A percentile compares a stretch with the other conserved stretches of the same genome.
phyloP scores from a whole-genome alignment of 2,329 filamentous ascomycete species.

The Pseudogymnoascus sp. region DNA sequence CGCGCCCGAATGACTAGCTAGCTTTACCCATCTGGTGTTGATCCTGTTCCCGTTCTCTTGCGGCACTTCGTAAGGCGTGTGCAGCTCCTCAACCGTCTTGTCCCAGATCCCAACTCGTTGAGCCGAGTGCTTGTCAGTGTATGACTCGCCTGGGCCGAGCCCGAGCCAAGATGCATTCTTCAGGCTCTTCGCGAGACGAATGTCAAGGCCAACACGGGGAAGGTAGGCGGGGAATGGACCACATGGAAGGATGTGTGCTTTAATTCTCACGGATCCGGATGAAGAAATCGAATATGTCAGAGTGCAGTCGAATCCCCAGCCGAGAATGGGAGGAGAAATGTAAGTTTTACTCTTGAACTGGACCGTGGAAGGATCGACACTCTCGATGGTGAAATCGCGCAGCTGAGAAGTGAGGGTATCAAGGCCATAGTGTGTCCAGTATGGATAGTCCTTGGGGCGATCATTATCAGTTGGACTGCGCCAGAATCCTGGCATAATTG shows the following conservation, averaged over 20 bases:
- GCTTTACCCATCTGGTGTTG: conserved; percentile 48
- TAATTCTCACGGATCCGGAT: conserved; percentile 38
- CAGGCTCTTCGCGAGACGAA: conserved; percentile 41
- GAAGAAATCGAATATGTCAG: conserved; percentile 45
- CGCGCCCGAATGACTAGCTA: conserved; percentile 22
- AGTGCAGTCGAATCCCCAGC: conserved; percentile 46
- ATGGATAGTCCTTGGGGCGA: conserved; percentile 41
- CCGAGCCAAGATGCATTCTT: conserved; percentile 51
- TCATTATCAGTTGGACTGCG: conserved; percentile 61
- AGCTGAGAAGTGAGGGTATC: conserved; percentile 39
- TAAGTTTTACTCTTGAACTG: conserved; percentile 38
- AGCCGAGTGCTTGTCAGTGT: conserved; percentile 52
- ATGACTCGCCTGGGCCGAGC: conserved; percentile 55
- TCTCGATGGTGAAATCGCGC: conserved; percentile 31
- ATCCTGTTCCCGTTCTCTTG: conserved; percentile 61
- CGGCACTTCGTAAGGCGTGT: conserved; percentile 55
- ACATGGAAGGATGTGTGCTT: conserved; percentile 37
- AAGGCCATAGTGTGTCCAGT: conserved; percentile 49
- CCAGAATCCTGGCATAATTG: conserved; percentile 46
- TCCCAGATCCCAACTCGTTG: conserved; percentile 45
- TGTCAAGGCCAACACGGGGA: conserved; percentile 53
- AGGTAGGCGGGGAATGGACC: conserved; percentile 45
- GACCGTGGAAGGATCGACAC: conserved; percentile 25
- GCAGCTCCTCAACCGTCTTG: conserved; percentile 39
- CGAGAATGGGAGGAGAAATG: conserved; percentile 51